Conservation (phyloP, 257 asterid species). For the Catharanthus roseus region DNA sequence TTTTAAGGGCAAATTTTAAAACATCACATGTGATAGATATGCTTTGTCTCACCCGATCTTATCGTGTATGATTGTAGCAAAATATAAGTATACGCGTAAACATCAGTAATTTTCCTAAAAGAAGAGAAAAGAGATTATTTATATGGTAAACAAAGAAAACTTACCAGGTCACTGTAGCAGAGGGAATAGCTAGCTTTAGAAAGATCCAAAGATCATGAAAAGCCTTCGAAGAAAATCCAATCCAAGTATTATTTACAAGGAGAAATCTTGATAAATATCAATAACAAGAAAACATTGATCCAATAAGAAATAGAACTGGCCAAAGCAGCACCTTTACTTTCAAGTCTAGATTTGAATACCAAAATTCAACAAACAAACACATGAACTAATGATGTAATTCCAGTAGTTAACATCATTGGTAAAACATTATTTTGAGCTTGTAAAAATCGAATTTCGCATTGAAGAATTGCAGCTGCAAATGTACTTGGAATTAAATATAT, state of each 20-base stretch:
- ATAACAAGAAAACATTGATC: constrained; percentile 25
- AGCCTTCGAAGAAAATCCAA: constrained; percentile 15
- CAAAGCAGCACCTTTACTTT: constrained; percentile 34
- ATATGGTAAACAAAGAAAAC: too few relatives aligned
- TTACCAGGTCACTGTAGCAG: constrained; percentile 24
- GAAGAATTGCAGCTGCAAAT: constrained; percentile 40
- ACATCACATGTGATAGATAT: too few relatives aligned
- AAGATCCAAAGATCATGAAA: constrained; percentile 3
- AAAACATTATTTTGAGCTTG: constrained; percentile 53
- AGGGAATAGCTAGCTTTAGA: constrained; percentile 19
- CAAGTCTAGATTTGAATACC: constrained; percentile 23
- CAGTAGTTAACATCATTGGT: constrained; percentile 53
- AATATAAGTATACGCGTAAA: too few relatives aligned
- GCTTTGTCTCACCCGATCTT: too few relatives aligned
- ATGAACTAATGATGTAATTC: constrained; percentile 43
- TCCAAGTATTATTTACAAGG: constrained; percentile 18
- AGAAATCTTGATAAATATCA: constrained; percentile 10
- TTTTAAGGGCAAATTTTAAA: too few relatives aligned
- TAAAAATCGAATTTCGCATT: constrained; percentile 42
- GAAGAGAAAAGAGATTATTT: too few relatives aligned
- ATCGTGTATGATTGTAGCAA: too few relatives aligned
- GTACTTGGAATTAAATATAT: constrained; percentile 11
- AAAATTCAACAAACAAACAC: constrained; percentile 44
- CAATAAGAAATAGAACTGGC: constrained; percentile 20
- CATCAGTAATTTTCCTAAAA: too few relatives aligned